These are phyloP conservation scores for Ogataea parapolymorpha DNA, from an alignment of 805 yeast genomes.

Conservation along the genomic window DNA sequence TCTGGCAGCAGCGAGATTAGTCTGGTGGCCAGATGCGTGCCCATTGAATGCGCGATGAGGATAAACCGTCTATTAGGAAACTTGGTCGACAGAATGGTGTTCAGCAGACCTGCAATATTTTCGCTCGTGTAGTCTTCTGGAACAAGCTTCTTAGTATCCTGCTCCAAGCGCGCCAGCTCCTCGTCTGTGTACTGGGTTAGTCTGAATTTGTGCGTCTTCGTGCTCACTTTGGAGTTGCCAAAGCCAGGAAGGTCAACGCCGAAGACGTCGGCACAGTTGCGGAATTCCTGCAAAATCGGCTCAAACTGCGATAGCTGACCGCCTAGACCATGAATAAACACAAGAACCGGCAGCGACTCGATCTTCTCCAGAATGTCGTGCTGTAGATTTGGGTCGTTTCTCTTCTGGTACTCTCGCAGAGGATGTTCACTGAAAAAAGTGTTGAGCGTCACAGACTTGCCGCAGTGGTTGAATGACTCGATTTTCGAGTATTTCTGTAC, in stretches of 20 bases:
- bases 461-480: conserved; percentile 36
- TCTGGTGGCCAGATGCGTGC: conserved; percentile 46
- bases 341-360: conserved; percentile 52
- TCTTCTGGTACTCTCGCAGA: conserved; percentile 34
- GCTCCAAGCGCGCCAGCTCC: conserved; percentile 9
- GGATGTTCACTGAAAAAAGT: conserved; percentile 52
- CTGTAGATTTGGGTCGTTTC: conserved; percentile 19
- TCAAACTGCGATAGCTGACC: conserved; percentile 88
- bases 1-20: conserved; percentile 37
- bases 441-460: conserved; percentile 36
- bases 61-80: conserved; percentile 44
- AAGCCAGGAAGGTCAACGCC: conserved; percentile 88
- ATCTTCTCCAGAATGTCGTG: conserved; percentile 34
- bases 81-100: conserved; percentile 35
- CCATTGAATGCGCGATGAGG: conserved; percentile 56
- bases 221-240: conserved; percentile 49
- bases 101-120: conserved; percentile 38
- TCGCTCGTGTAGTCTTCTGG: conserved; percentile 39
- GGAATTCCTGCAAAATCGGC: conserved; percentile 58
- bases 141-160: not conserved
- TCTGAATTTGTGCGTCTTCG: conserved; percentile 12
- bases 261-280: conserved; percentile 59
- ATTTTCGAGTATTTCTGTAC: conserved; percentile 45
- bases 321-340: conserved; percentile 85
- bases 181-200: conserved; percentile 24